Percentiles rank a stretch among this genome's conserved stretches.
Conservation (phyloP, 75 land plant genomes). For the Picea sitchensis region DNA sequence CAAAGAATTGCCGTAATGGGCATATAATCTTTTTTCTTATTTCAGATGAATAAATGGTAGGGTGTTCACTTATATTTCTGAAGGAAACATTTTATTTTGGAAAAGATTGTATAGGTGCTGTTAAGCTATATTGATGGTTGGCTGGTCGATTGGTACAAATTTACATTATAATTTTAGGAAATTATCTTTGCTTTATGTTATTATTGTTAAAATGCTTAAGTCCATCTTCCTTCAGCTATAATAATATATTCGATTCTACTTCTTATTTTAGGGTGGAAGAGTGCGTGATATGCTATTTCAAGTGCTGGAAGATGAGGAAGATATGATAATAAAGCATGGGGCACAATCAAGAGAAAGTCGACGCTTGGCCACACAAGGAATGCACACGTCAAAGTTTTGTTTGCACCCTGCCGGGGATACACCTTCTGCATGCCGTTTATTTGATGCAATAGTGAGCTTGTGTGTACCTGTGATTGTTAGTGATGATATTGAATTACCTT, state of each 20-base stretch:
- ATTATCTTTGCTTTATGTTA: not conserved
- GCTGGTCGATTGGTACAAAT: not conserved
- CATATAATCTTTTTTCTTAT: not conserved
- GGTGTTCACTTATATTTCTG: not conserved
- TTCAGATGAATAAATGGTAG: not conserved
- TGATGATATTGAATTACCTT: slow-evolving; percentile 85
- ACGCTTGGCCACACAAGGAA: slow-evolving; percentile 72
- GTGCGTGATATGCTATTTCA: slow-evolving; percentile 79
- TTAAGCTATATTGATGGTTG: not conserved
- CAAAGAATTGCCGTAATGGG: not conserved
- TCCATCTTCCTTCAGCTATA: not conserved
- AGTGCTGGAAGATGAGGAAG: slow-evolving; percentile 64
- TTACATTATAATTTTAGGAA: not conserved
- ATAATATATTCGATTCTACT: not conserved
- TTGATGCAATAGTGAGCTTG: slow-evolving; percentile 90
- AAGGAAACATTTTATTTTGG: not conserved
- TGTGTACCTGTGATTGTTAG: slow-evolving; percentile 93
- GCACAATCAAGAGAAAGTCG: slow-evolving; percentile 76
- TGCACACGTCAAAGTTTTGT: slow-evolving; percentile 91
- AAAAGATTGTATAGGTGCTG: not conserved
- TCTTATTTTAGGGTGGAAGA: slow-evolving; percentile 72
- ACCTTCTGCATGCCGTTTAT: slow-evolving; percentile 87
- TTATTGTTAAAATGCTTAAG: not conserved
- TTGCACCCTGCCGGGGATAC: slow-evolving; percentile 96
- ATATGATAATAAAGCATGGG: slow-evolving; percentile 78